These are phyloP conservation scores for Pouteria campechiana DNA, from an alignment of 179 eudicot species.

Conservation along the genomic window DNA sequence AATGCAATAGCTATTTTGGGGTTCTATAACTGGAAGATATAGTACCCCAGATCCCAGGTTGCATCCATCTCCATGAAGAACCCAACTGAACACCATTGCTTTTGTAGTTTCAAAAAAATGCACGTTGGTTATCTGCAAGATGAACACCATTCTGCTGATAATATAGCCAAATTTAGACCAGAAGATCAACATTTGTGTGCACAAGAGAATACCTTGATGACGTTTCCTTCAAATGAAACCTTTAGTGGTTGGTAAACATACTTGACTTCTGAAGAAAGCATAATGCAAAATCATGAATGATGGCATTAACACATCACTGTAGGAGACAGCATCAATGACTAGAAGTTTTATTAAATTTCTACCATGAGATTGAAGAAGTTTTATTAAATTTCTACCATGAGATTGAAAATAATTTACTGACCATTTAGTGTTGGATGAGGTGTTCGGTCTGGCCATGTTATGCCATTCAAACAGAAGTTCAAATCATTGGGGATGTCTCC, in stretches of 20 bases:
- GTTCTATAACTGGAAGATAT: constrained; percentile 39
- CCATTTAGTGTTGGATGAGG: constrained; percentile 95
- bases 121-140: constrained; percentile 64
- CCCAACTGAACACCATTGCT: constrained; percentile 63
- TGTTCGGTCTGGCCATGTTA: constrained; percentile 85
- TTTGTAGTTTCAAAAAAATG: constrained; percentile 62
- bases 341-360: too few species aligned
- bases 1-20: constrained; percentile 43
- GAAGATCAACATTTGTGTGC: not conserved
- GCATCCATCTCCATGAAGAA: constrained; percentile 64
- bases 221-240: constrained; percentile 45
- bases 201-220: constrained; percentile 45
- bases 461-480: constrained; percentile 90
- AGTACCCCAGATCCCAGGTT: constrained; percentile 66
- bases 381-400: not conserved
- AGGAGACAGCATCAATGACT: too few species aligned
- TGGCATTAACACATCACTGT: not conserved
- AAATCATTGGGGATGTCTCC: constrained; percentile 91
- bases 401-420: constrained; percentile 11
- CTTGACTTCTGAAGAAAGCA: constrained; percentile 63
- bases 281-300: constrained; percentile 1
- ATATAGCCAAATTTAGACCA: not conserved
- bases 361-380: not conserved
- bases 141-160: not conserved
- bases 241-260: constrained; percentile 90